phyloP scores from a whole-genome alignment of 2,329 filamentous ascomycete species.

The Allantophomopsis cytisporea region DNA sequence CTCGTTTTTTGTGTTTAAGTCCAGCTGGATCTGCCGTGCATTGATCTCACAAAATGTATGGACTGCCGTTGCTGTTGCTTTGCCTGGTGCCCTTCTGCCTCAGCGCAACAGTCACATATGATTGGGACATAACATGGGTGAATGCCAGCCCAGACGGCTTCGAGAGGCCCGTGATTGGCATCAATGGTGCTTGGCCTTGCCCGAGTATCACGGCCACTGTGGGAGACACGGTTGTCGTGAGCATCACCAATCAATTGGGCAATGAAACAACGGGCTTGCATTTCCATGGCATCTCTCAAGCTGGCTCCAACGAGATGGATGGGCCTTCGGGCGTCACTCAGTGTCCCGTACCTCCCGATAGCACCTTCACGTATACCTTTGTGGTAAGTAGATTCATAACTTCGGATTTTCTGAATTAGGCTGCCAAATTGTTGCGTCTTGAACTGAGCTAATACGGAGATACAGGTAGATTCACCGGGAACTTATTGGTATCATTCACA shows the following conservation, averaged over 20 bases:
- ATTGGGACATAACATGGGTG: slow-evolving; percentile 28
- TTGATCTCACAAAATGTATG: too few relatives aligned
- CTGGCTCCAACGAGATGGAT: slow-evolving; percentile 41
- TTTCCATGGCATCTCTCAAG: slow-evolving; percentile 46
- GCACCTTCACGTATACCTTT: slow-evolving; percentile 9
- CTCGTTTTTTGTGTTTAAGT: too few relatives aligned
- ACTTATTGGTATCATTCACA: slow-evolving; percentile 52
- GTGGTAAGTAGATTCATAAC: slow-evolving; percentile 33
- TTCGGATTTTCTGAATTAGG: neutral
- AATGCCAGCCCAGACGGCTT: slow-evolving; percentile 23
- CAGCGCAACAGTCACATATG: slow-evolving; percentile 19
- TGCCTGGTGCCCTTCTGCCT: neutral
- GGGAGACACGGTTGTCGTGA: slow-evolving; percentile 35
- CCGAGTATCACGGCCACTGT: slow-evolving; percentile 36
- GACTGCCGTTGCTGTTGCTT: neutral
- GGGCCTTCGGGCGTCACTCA: slow-evolving; percentile 35
- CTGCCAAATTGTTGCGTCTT: too few relatives aligned
- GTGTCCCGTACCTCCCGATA: slow-evolving; percentile 10
- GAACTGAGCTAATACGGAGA: too few relatives aligned
- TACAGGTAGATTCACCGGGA: slow-evolving; percentile 21
- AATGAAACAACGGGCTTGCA: slow-evolving; percentile 37
- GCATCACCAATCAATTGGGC: slow-evolving; percentile 33
- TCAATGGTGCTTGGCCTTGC: slow-evolving; percentile 49
- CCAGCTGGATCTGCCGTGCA: too few relatives aligned
- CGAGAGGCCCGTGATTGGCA: slow-evolving; percentile 34